Evolutionary conservation across 192 early-diverging fungal species (phyloP).

Genomic region (Lunasporangiospora selenospora): DNA sequence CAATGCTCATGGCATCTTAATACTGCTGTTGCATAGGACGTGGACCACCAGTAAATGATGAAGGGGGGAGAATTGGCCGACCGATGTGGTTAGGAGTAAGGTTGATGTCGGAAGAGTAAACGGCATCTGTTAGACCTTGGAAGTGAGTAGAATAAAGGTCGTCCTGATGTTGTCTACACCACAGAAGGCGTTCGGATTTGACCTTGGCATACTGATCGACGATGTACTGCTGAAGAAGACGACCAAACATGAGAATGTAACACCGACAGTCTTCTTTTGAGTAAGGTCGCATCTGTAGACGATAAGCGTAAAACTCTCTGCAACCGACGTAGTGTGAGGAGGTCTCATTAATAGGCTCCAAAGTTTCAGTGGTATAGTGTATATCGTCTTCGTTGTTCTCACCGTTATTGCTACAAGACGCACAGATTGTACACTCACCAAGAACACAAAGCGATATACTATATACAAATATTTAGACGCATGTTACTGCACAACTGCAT

Average conservation of each 20-base stretch:
- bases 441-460: no score
- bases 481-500: no score
- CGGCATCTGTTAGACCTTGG: slow-evolving; percentile 12
- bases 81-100: slow-evolving; percentile 17
- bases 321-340: no score
- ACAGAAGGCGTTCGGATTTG: slow-evolving; percentile 19
- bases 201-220: slow-evolving; percentile 43
- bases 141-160: slow-evolving; percentile 6
- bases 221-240: slow-evolving; percentile 30
- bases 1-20: slow-evolving; percentile 25
- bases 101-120: background rate
- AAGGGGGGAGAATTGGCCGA: slow-evolving; percentile 10
- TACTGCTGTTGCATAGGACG: slow-evolving; percentile 11
- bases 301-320: slow-evolving; percentile 14
- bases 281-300: slow-evolving; percentile 5
- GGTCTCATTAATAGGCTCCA: no score
- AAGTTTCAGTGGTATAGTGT: no score
- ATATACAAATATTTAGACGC: no score
- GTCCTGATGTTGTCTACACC: slow-evolving; percentile 1
- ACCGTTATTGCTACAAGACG: no score
- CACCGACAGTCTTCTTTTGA: background rate
- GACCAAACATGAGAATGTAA: slow-evolving; percentile 16
- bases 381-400: background rate
- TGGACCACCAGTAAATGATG: slow-evolving; percentile 22
- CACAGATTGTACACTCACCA: no score